Evolutionary conservation across 805 yeast genomes (phyloP).

Genomic region (Hanseniaspora lachancei): DNA sequence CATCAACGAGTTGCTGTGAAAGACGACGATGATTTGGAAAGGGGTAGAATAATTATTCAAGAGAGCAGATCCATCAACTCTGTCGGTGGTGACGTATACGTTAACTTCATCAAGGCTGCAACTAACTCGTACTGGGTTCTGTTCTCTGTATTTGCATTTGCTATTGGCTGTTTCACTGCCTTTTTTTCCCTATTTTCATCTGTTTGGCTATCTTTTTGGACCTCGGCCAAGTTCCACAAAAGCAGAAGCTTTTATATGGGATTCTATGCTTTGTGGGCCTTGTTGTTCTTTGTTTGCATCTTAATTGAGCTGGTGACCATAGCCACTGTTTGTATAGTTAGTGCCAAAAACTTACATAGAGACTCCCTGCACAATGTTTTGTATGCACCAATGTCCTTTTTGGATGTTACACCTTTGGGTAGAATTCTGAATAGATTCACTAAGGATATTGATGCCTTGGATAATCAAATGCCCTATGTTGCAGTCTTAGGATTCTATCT

Average conservation of each 20-base stretch:
- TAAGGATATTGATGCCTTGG: conserved; percentile 74
- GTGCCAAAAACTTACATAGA: conserved; percentile 47
- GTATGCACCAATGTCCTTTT: conserved; percentile 68
- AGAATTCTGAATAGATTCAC: conserved; percentile 76
- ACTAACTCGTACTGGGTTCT: conserved; percentile 32
- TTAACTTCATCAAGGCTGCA: conserved; percentile 40
- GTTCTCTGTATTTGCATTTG: conserved; percentile 19
- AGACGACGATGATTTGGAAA: conserved; percentile 12
- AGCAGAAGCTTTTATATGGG: conserved; percentile 60
- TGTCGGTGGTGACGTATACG: conserved; percentile 37
- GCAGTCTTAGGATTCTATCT: conserved; percentile 37
- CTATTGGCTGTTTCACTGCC: conserved; percentile 22
- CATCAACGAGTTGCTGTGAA: conserved; percentile 10
- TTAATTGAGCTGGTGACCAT: conserved; percentile 22
- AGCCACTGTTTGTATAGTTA: conserved; percentile 35
- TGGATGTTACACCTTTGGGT: conserved; percentile 82
- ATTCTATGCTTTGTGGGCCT: conserved; percentile 49
- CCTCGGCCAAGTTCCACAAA: conserved; percentile 38
- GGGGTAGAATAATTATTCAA: conserved; percentile 33
- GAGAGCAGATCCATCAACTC: conserved; percentile 51
- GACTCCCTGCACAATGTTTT: conserved; percentile 47
- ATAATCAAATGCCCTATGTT: conserved; percentile 50
- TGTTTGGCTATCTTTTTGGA: conserved; percentile 79
- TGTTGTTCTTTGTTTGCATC: conserved; percentile 35
- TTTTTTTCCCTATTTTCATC: conserved; percentile 26